Conservation (phyloP, 179 eudicot species). For the Sideroxylon spinosum region DNA sequence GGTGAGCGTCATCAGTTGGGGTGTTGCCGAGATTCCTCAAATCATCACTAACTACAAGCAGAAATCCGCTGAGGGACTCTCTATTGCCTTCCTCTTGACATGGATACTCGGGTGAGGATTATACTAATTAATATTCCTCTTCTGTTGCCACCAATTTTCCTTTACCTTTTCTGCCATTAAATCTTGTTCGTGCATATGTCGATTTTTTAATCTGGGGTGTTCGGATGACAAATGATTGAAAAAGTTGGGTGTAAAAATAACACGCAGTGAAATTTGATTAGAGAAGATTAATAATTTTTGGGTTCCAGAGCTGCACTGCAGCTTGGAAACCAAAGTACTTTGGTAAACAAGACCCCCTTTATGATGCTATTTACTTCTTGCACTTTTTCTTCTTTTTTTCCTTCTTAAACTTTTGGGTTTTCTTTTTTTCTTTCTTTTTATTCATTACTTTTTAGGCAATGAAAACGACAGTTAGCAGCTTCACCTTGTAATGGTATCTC, state of each 20-base stretch:
- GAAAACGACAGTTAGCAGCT: background rate
- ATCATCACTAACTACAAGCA: slow-evolving; percentile 49
- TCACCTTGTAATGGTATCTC: background rate
- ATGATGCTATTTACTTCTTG: background rate
- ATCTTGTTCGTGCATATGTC: background rate
- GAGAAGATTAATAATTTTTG: too few relatives aligned
- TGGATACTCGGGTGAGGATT: slow-evolving; percentile 58
- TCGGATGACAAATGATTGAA: too few relatives aligned
- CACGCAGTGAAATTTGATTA: too few relatives aligned
- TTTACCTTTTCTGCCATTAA: background rate
- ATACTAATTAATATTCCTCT: background rate
- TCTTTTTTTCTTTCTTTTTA: background rate
- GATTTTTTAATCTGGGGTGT: too few relatives aligned
- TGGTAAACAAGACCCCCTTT: too few relatives aligned
- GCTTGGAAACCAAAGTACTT: too few relatives aligned
- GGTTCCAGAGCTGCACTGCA: too few relatives aligned
- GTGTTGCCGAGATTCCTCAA: slow-evolving; percentile 70
- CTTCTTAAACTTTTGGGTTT: background rate
- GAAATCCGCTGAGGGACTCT: slow-evolving; percentile 61
- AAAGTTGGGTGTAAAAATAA: too few relatives aligned
- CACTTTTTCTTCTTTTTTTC: background rate
- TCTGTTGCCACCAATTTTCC: background rate
- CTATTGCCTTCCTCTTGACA: slow-evolving; percentile 56
- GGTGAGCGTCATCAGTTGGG: slow-evolving; percentile 55
- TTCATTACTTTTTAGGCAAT: background rate